Base-by-base conservation (phyloP, 1,284 basidiomycete species). In the Fistulinella staudtii region DNA sequence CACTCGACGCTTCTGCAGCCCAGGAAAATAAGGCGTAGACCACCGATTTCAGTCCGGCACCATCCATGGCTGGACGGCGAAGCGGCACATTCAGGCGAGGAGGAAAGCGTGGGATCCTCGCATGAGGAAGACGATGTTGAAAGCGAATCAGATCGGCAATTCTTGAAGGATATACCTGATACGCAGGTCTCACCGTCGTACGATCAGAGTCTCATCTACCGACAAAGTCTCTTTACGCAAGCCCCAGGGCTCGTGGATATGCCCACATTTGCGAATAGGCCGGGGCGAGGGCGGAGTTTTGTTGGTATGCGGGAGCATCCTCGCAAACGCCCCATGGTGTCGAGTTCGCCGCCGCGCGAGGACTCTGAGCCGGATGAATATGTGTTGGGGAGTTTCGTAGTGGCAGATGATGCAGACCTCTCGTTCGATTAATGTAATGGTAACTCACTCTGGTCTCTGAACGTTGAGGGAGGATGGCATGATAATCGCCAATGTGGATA, bases 141-240 rank as follows among this genome's bases (percentile, higher is more conserved):
- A 57, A 78, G 72, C 53, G 85, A 86, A 54, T 77, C 77, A 41
- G 89, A 93, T 58, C 70, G 76, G 28, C 70, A 66, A 49, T 91
- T 90, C 62, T 67, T 90, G 14, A 74, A 79, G 45, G 77, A 84
- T 42, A 67, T 77, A 8, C 71, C 77, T 10, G 73, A 79, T 43
- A 90, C 89, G 11, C 91, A 93, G 60, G 73, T 72, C 14, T 79
- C 84, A 13, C 71, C 77, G n/a, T 84, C 82, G 10, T 93, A 90
- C 55, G 76, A 89, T 49, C 88, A 91, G 63, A 70, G 69, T 5
- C 67, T 76, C 34, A 71, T 76, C 10, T 91, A 90, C 60, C 74
- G 78, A 21, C 76, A 76, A 47, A 81, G 86, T 48, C 67, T 91
- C 30, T 58, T 89, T 53, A 84, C 86, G 0, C 87, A 90, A 58